These are phyloP conservation scores for Phalaenopsis aphrodite DNA, from an alignment of 106 monocot species.

Conservation along the genomic window DNA sequence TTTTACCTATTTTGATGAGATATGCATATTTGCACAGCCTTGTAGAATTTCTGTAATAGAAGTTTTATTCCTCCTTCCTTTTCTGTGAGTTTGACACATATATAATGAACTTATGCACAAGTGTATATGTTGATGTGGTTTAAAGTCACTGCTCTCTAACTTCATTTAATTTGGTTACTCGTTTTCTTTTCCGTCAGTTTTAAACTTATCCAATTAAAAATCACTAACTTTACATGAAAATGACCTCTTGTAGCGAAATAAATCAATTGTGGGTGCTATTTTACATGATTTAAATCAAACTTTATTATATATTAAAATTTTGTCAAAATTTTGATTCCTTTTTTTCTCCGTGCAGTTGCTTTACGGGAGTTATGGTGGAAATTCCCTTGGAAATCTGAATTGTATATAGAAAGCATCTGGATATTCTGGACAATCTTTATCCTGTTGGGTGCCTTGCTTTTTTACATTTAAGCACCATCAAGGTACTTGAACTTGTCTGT, in stretches of 20 bases:
- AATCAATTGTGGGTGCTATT: background rate
- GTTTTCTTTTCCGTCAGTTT: background rate
- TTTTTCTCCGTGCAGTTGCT: conserved; percentile 16
- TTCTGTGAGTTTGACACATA: no score
- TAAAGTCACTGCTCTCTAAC: background rate
- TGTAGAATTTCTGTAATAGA: no score
- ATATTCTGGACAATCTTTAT: conserved; percentile 22
- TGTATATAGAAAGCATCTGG: conserved; percentile 27
- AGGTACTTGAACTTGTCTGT: conserved; percentile 9
- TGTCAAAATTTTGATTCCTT: no score
- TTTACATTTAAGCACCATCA: conserved; percentile 21
- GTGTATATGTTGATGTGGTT: background rate
- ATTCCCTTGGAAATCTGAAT: conserved; percentile 35
- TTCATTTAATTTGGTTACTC: background rate
- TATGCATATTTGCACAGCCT: no score
- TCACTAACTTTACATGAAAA: background rate
- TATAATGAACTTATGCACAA: no score
- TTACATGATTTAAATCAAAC: background rate
- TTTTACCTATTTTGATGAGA: no score
- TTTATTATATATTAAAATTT: background rate
- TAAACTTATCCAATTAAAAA: no score
- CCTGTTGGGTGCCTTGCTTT: conserved; percentile 23
- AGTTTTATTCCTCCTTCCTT: no score
- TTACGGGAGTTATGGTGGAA: conserved; percentile 30
- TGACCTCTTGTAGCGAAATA: background rate